A percentile compares a stretch with the other conserved stretches of the same genome.
Conservation (phyloP, 495 filamentous ascomycete species). For the Copromyces sp. region DNA sequence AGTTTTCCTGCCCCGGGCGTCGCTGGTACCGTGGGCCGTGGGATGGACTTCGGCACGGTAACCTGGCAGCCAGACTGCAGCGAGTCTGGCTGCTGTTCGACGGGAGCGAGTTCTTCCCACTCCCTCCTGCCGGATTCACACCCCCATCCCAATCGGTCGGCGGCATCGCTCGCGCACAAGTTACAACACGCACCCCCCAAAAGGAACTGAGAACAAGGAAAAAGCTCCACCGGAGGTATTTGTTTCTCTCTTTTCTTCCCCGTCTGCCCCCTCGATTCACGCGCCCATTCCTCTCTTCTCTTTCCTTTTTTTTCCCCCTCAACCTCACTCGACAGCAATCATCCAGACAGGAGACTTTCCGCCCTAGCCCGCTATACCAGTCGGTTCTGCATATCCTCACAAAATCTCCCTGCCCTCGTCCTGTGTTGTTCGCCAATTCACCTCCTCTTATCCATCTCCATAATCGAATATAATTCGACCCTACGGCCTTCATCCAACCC, state of each 20-base stretch:
- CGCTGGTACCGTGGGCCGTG: neutral
- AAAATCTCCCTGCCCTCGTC: slow-evolving; percentile 11
- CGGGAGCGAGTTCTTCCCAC: neutral
- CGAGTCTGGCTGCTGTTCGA: neutral
- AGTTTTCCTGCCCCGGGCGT: neutral
- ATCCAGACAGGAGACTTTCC: slow-evolving; percentile 16
- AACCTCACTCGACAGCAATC: slow-evolving; percentile 24
- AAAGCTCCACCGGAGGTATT: neutral
- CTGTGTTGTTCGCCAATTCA: slow-evolving; percentile 23
- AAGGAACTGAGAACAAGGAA: neutral
- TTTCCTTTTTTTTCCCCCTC: slow-evolving; percentile 13
- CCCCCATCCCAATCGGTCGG: neutral
- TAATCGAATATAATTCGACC: neutral
- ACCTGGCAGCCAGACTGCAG: neutral
- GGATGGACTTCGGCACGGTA: neutral
- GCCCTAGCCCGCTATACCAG: slow-evolving; percentile 4
- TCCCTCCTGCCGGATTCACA: neutral
- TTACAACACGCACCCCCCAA: neutral
- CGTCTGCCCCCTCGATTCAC: neutral
- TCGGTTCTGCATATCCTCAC: slow-evolving; percentile 11
- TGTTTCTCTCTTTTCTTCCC: slow-evolving; percentile 7
- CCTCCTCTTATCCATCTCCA: neutral
- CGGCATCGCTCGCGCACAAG: neutral
- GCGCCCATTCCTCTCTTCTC: neutral
- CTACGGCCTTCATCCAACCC: neutral